These are phyloP conservation scores for Blastobotrys chiropterorum DNA, from an alignment of 805 yeast genomes.

Conservation along the genomic window DNA sequence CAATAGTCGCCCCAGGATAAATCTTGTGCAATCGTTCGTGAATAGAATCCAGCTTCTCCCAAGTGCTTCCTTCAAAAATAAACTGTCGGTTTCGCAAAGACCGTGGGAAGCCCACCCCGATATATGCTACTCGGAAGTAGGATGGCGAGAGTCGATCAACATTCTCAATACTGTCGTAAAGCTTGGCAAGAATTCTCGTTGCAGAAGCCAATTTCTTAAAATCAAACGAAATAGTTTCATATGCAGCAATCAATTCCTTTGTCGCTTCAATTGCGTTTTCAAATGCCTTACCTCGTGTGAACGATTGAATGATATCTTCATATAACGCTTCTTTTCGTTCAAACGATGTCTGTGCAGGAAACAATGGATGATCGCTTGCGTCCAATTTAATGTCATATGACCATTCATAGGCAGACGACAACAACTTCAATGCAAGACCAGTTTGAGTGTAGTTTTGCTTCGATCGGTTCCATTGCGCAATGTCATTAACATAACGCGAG, in stretches of 20 bases:
- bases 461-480: conserved; percentile 56
- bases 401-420: conserved; percentile 77
- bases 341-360: conserved; percentile 77
- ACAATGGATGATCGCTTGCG: conserved; percentile 53
- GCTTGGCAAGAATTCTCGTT: conserved; percentile 57
- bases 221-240: conserved; percentile 67
- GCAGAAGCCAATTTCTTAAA: conserved; percentile 67
- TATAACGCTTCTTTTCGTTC: conserved; percentile 70
- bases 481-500: conserved; percentile 68
- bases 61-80: conserved; percentile 80
- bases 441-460: conserved; percentile 72
- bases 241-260: conserved; percentile 70
- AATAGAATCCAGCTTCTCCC: conserved; percentile 79
- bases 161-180: conserved; percentile 61
- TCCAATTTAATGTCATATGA: conserved; percentile 43
- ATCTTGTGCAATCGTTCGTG: conserved; percentile 66
- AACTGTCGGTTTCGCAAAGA: conserved; percentile 70
- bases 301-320: conserved; percentile 64
- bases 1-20: conserved; percentile 76
- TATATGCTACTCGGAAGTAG: conserved; percentile 70
- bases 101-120: conserved; percentile 80
- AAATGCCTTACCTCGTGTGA: conserved; percentile 61
- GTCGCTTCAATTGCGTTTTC: conserved; percentile 77
- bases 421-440: conserved; percentile 68
- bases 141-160: conserved; percentile 71